These are phyloP conservation scores for Pseudogymnoascus sp. DNA, from an alignment of 2,329 filamentous ascomycete species.

Conservation along the genomic window DNA sequence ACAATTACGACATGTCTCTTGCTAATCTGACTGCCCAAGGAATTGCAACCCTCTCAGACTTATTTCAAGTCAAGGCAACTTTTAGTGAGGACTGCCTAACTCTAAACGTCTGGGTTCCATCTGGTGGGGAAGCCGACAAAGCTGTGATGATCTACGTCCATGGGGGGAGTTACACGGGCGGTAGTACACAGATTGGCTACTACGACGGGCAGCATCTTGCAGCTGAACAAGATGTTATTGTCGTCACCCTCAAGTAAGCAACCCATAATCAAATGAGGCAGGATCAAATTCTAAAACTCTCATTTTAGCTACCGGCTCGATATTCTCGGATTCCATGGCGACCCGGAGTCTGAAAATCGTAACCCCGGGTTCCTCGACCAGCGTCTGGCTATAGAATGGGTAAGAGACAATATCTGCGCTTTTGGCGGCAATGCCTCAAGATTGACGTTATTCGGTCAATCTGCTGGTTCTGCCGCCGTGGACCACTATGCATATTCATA, in stretches of 20 bases:
- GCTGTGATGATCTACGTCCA: slow-evolving; percentile 40
- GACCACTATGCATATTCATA: slow-evolving; percentile 21
- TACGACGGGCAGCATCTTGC: slow-evolving; percentile 40
- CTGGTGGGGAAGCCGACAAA: slow-evolving; percentile 28
- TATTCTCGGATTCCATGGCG: slow-evolving; percentile 31
- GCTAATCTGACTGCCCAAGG: slow-evolving; percentile 22
- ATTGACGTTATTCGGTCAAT: slow-evolving; percentile 52
- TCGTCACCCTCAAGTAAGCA: slow-evolving; percentile 25
- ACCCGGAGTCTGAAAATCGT: slow-evolving; percentile 4
- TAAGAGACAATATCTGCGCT: slow-evolving; percentile 29
- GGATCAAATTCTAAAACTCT: neutral
- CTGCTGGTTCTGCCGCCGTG: slow-evolving; percentile 51
- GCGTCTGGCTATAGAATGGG: slow-evolving; percentile 31
- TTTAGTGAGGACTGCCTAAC: slow-evolving; percentile 31
- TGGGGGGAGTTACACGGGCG: slow-evolving; percentile 35
- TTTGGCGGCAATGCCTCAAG: slow-evolving; percentile 34
- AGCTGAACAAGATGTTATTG: slow-evolving; percentile 21
- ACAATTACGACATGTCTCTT: slow-evolving; percentile 10
- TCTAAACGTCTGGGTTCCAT: slow-evolving; percentile 30
- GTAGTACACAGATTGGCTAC: slow-evolving; percentile 32
- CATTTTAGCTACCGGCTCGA: slow-evolving; percentile 24
- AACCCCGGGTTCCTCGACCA: slow-evolving; percentile 19
- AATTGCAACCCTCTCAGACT: slow-evolving; percentile 10
- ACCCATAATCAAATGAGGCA: neutral
- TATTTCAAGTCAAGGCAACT: slow-evolving; percentile 5